Percentiles rank a stretch among this genome's conserved stretches.
These are phyloP conservation scores for Pseudocercospora fijiensis DNA, from an alignment of 2,329 filamentous ascomycete species.

Conservation along the genomic window DNA sequence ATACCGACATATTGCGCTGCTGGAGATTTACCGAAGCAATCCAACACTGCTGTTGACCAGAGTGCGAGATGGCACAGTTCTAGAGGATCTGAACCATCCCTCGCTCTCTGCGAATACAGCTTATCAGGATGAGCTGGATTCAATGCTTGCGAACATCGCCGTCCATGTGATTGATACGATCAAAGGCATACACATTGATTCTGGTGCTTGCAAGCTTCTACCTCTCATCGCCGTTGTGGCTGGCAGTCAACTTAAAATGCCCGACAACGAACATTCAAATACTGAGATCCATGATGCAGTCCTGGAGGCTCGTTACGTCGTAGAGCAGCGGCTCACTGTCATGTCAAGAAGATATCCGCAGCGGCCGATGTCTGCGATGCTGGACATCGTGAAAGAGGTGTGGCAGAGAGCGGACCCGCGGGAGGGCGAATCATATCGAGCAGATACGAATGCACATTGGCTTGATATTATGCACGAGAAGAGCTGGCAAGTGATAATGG, in stretches of 20 bases:
- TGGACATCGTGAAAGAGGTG: conserved; percentile 53
- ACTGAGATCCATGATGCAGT: conserved; percentile 33
- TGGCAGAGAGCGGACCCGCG: conserved; percentile 47
- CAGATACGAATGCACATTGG: conserved; percentile 52
- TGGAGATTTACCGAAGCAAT: conserved; percentile 57
- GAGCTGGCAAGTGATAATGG: conserved; percentile 58
- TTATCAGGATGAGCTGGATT: conserved; percentile 28
- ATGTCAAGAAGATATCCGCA: conserved; percentile 51
- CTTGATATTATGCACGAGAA: conserved; percentile 59
- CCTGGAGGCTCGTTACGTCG: conserved; percentile 47
- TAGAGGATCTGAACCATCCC: background rate
- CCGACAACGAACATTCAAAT: conserved; percentile 36
- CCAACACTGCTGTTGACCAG: conserved; percentile 40
- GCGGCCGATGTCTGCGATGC: conserved; percentile 52
- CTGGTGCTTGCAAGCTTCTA: conserved; percentile 49
- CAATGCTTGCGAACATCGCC: conserved; percentile 53
- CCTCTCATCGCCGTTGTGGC: conserved; percentile 54
- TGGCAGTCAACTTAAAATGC: conserved; percentile 52
- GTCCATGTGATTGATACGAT: conserved; percentile 52
- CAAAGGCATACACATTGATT: conserved; percentile 52
- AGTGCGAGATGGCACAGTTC: background rate
- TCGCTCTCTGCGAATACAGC: background rate
- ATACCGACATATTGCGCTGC: conserved; percentile 53
- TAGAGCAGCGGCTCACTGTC: conserved; percentile 50
- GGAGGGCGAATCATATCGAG: conserved; percentile 39